A percentile compares a stretch with the other conserved stretches of the same genome.
These are phyloP conservation scores for Exophiala sideris DNA, from an alignment of 2,329 filamentous ascomycete species.

Conservation along the genomic window DNA sequence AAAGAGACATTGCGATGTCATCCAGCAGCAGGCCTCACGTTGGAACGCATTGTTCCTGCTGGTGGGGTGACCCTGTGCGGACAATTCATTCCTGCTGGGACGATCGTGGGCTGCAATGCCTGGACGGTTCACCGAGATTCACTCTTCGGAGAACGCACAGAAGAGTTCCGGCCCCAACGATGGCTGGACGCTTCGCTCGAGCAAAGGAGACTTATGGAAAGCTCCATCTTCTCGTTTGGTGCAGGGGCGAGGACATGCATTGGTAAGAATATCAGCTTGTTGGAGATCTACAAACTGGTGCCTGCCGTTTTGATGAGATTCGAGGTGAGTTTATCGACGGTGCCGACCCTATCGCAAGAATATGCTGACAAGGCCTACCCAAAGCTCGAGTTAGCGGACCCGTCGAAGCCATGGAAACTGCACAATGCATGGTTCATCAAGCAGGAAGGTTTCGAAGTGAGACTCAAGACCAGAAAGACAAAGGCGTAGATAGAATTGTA, in stretches of 20 bases:
- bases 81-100: constrained; percentile 63
- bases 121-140: constrained; percentile 43
- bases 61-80: constrained; percentile 63
- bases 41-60: constrained; percentile 68
- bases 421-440: constrained; percentile 24
- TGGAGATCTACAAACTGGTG: constrained; percentile 30
- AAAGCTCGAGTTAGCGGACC: constrained; percentile 17
- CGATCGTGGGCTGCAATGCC: constrained; percentile 68
- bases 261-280: constrained; percentile 27
- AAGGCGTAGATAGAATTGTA: background rate
- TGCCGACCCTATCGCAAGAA: too few relatives aligned
- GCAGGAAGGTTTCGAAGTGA: constrained; percentile 20
- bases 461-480: constrained; percentile 1
- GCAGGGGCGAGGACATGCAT: constrained; percentile 47
- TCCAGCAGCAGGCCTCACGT: constrained; percentile 66
- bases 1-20: constrained; percentile 41
- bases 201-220: constrained; percentile 50
- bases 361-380: background rate
- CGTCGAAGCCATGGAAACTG: constrained; percentile 15
- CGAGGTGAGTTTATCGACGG: constrained; percentile 9
- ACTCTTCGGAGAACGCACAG: constrained; percentile 39
- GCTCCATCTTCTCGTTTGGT: constrained; percentile 43
- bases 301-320: constrained; percentile 24
- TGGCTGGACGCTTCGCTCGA: constrained; percentile 51
- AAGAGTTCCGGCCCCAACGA: constrained; percentile 60